Evolutionary conservation across 805 yeast species (phyloP), one percentile per base, ranked within the genome.

Genomic region (Sugiyamaella qingdaonensis): DNA sequence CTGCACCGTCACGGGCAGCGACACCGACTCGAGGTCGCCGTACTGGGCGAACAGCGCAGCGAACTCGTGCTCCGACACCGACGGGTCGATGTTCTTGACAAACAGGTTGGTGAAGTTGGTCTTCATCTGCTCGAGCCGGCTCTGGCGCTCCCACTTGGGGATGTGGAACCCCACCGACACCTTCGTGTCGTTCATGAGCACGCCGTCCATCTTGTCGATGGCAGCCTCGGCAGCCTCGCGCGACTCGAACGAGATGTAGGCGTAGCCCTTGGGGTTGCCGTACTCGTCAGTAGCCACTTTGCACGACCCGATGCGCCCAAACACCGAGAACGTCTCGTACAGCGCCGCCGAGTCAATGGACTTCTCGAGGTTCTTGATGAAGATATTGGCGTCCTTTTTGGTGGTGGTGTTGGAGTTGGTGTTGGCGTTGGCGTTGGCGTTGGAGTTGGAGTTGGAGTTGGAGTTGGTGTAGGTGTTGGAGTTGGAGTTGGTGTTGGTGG

Each of bases 181-280:
- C 44, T 48, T 49, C n/a, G 51, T 50, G 39, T 58, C 63, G 43
- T 58, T 57, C 56, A 73, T 71, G 37, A 77, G 65, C 5, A 67
- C 58, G 33, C 79, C 80, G 63, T 81, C 78, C 36, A 85, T 75
- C 52, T 73, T 68, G 18, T 76, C 69, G 36, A 86, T 82, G 37
- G 92, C 89, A 19, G 68, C 66, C 43, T 82, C 73, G 1, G 95
- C 90, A 71, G 80, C 78, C 10, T 73, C 74, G 46, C 80, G 78
- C 52, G 73, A 69, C 48, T 77, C 72, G 63, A 76, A 86, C 56
- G 86, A 84, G 14, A 87, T 78, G 68, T 86, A 86, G 8, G 92
- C 94, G 64, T 76, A 81, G 21, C 83, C 80, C 58, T 70, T 72
- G 29, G 76, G 71, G 21, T 62, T 63, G 10, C 80, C 79, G 54